Conservation (phyloP, 345 rosid species). For the Draba incana region DNA sequence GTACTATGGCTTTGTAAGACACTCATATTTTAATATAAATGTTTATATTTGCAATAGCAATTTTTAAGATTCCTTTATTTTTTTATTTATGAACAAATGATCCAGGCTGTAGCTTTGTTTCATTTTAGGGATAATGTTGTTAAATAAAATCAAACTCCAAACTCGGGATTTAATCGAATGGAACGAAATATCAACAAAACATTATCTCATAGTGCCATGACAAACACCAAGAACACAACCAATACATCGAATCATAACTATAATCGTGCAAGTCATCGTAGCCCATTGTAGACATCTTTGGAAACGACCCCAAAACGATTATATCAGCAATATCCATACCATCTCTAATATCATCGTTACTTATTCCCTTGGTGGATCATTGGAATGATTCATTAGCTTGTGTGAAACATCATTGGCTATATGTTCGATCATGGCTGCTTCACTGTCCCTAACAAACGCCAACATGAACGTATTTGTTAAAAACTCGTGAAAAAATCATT, state of each 20-base stretch:
- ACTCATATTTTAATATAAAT: too few species aligned
- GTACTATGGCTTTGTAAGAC: too few species aligned
- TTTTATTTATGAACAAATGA: too few species aligned
- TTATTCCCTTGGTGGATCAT: background rate
- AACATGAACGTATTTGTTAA: slow-evolving; percentile 1
- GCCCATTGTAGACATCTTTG: background rate
- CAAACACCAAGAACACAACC: too few species aligned
- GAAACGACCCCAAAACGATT: background rate
- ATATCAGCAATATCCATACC: background rate
- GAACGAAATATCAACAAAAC: background rate
- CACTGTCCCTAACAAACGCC: background rate
- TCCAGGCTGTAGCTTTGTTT: too few species aligned
- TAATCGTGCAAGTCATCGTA: too few species aligned
- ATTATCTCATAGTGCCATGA: background rate
- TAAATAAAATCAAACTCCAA: too few species aligned
- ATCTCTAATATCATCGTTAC: slow-evolving; percentile 23
- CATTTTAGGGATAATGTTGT: too few species aligned
- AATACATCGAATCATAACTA: too few species aligned
- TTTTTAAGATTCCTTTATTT: too few species aligned
- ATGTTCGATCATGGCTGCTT: slow-evolving; percentile 20
- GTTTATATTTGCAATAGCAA: too few species aligned
- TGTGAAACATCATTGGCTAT: slow-evolving; percentile 21
- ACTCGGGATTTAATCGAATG: too few species aligned
- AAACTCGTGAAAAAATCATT: background rate
- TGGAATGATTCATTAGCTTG: slow-evolving; percentile 13